These are phyloP conservation scores for Pouteria campechiana DNA, from an alignment of 179 eudicot genomes.

Conservation along the genomic window DNA sequence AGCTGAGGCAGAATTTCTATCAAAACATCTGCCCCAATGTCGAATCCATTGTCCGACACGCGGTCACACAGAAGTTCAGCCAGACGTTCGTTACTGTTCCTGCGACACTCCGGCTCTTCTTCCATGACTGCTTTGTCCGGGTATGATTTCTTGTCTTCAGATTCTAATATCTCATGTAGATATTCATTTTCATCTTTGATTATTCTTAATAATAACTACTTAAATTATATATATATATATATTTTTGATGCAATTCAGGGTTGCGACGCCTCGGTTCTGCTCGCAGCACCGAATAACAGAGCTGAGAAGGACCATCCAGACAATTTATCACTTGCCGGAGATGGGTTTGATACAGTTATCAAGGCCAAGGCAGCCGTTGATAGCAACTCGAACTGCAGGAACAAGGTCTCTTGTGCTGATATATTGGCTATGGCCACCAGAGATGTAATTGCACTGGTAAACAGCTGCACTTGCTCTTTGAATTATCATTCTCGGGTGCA, in stretches of 20 bases:
- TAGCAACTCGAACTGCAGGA: constrained; percentile 36
- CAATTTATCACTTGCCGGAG: constrained; percentile 73
- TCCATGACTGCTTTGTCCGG: constrained; percentile 79
- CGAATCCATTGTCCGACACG: constrained; percentile 49
- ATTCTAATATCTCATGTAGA: background rate
- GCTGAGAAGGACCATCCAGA: constrained; percentile 77
- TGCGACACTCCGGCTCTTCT: constrained; percentile 81
- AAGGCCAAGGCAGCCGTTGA: constrained; percentile 75
- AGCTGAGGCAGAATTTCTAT: constrained; percentile 43
- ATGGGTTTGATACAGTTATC: constrained; percentile 75
- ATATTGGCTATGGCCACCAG: constrained; percentile 80
- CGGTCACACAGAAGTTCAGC: constrained; percentile 46
- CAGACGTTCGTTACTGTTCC: constrained; percentile 67
- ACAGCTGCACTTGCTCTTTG: background rate
- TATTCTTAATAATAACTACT: background rate
- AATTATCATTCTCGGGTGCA: too few species aligned
- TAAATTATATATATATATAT: background rate
- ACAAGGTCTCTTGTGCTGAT: constrained; percentile 86
- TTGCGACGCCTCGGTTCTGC: constrained; percentile 70
- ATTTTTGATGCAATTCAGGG: constrained; percentile 23
- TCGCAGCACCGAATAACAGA: constrained; percentile 30
- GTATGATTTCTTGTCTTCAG: constrained; percentile 10
- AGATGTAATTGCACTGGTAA: constrained; percentile 65
- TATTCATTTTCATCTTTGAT: background rate
- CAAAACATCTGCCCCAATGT: constrained; percentile 47